Evolutionary conservation across 805 yeast species (phyloP).

Genomic region (Candida maris): DNA sequence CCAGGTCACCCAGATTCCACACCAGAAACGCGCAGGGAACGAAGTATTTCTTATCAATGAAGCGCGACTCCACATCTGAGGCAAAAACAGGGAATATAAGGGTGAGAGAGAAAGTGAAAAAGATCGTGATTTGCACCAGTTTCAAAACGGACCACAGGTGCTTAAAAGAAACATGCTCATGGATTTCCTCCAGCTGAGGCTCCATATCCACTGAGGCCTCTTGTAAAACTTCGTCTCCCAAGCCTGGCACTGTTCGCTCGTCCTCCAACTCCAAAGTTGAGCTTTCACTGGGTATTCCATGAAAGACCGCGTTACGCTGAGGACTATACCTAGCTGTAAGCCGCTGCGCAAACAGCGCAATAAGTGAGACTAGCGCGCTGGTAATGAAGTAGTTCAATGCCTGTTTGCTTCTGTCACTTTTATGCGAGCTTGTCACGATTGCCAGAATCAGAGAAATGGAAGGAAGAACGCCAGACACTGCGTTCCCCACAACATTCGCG

Average conservation of each 20-base stretch:
- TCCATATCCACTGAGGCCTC: constrained; percentile 1
- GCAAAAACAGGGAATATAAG: constrained; percentile 90
- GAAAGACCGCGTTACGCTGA: not conserved
- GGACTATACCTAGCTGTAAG: constrained; percentile 21
- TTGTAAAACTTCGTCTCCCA: too few relatives aligned
- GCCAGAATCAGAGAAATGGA: constrained; percentile 62
- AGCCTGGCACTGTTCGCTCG: not conserved
- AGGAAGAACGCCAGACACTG: constrained; percentile 90
- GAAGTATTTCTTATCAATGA: constrained; percentile 38
- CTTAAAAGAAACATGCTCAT: constrained; percentile 52
- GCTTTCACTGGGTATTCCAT: not conserved
- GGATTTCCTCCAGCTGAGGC: constrained; percentile 1
- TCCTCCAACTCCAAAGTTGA: constrained; percentile 9
- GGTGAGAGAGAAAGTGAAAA: constrained; percentile 69
- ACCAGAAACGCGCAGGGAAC: constrained; percentile 75
- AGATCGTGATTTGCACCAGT: constrained; percentile 63
- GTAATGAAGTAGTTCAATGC: constrained; percentile 38
- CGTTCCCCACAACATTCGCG: constrained; percentile 92
- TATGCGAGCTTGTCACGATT: constrained; percentile 29
- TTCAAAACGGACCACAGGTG: constrained; percentile 60
- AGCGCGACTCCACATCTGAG: constrained; percentile 51
- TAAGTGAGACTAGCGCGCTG: constrained; percentile 18
- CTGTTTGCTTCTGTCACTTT: constrained; percentile 23
- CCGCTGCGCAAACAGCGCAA: constrained; percentile 19
- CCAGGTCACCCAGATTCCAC: constrained; percentile 89